These are phyloP conservation scores for Lactarius sp. DNA, from an alignment of 768 basidiomycete species.

Conservation along the genomic window DNA sequence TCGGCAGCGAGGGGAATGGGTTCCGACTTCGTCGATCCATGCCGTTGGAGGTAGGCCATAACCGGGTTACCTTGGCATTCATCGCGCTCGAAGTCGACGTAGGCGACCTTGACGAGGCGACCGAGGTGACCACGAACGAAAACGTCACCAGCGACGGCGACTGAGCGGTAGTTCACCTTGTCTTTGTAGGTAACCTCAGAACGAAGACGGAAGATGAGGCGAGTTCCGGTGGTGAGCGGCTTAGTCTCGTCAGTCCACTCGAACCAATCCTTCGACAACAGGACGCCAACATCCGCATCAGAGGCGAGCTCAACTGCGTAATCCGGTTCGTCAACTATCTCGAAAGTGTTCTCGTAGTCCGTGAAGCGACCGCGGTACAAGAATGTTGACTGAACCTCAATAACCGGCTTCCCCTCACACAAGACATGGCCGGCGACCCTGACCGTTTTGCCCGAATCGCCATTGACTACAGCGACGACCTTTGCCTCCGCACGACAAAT, in stretches of 20 bases:
- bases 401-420: conserved; percentile 72
- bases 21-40: conserved; percentile 75
- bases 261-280: conserved; percentile 98
- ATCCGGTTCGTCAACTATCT: conserved; percentile 84
- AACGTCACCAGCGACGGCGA: conserved; percentile 78
- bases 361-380: conserved; percentile 92
- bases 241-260: conserved; percentile 83
- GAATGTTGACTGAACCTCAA: conserved; percentile 94
- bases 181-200: conserved; percentile 90
- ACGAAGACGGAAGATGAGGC: conserved; percentile 84
- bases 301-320: conserved; percentile 72
- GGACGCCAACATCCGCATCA: conserved; percentile 81
- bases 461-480: conserved; percentile 86
- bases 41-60: conserved; percentile 85
- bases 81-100: conserved; percentile 80
- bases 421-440: conserved; percentile 81
- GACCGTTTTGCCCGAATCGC: conserved; percentile 89
- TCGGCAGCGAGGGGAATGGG: conserved; percentile 74
- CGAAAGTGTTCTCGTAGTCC: conserved; percentile 96
- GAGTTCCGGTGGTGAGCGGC: conserved; percentile 73
- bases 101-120: conserved; percentile 82
- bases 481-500: conserved; percentile 85
- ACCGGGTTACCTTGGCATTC: conserved; percentile 92
- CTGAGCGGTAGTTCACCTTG: conserved; percentile 75
- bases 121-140: conserved; percentile 88